Evolutionary conservation across 2,329 filamentous ascomycete species (phyloP).

Genomic region (Epicoccum nigrum): DNA sequence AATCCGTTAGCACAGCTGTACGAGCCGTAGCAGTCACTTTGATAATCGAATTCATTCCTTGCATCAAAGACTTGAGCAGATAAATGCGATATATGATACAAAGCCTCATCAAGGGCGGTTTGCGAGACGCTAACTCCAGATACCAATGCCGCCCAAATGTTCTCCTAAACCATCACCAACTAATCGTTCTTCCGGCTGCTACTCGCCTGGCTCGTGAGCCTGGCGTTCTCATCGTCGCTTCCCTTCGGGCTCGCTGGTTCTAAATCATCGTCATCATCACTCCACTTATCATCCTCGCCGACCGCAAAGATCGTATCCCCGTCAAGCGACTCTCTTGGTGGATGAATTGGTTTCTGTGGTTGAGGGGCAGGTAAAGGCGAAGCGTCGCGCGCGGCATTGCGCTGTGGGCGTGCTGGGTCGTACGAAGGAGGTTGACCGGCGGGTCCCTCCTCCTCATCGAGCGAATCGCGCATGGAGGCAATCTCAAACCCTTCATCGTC

Average conservation of each 20-base stretch:
- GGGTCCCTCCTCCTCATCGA: constrained; percentile 66
- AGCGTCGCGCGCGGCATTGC: constrained; percentile 43
- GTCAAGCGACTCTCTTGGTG: constrained; percentile 70
- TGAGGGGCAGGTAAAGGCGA: constrained; percentile 61
- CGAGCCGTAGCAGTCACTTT: too few species aligned
- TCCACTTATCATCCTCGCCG: constrained; percentile 85
- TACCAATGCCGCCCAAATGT: constrained; percentile 13
- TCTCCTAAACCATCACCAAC: constrained; percentile 2
- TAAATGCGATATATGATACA: constrained; percentile 10
- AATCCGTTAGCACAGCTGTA: too few species aligned
- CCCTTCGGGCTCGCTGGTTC: constrained; percentile 61
- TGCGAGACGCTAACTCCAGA: not conserved
- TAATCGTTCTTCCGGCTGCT: constrained; percentile 41
- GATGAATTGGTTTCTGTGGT: constrained; percentile 55
- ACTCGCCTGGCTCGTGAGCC: constrained; percentile 41
- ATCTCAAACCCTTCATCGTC: constrained; percentile 99
- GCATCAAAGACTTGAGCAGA: not conserved
- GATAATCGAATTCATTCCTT: not conserved
- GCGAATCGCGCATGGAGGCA: constrained; percentile 80
- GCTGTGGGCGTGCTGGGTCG: constrained; percentile 46
- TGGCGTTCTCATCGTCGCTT: constrained; percentile 37
- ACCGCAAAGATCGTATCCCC: constrained; percentile 97
- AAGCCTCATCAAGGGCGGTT: not conserved
- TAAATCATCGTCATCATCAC: constrained; percentile 68
- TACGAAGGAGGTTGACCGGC: constrained; percentile 48